Evolutionary conservation across 768 basidiomycete species (phyloP).

Genomic region (Russula griseocarnosa): DNA sequence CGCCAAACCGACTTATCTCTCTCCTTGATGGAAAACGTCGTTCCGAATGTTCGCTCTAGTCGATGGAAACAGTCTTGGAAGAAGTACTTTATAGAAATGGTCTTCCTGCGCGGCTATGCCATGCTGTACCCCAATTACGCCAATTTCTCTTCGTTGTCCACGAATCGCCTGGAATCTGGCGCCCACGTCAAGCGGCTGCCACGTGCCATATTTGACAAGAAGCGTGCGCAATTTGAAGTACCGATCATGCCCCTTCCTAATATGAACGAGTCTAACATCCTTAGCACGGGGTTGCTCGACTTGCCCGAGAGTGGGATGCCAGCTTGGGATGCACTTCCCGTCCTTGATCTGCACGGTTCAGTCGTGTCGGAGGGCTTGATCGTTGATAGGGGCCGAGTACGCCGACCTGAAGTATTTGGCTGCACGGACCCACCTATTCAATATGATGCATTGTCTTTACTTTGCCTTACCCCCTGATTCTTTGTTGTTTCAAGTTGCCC

Average conservation of each 20-base stretch:
- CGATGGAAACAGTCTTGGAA: slow-evolving; percentile 83
- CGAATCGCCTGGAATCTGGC: slow-evolving; percentile 86
- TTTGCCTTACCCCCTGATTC: slow-evolving; percentile 26
- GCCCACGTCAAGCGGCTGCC: slow-evolving; percentile 67
- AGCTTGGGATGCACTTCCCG: slow-evolving; percentile 51
- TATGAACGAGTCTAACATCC: slow-evolving; percentile 28
- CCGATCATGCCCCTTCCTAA: slow-evolving; percentile 59
- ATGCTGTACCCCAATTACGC: slow-evolving; percentile 89
- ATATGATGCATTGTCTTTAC: slow-evolving; percentile 29
- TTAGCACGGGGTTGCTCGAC: slow-evolving; percentile 46
- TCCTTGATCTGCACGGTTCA: slow-evolving; percentile 51
- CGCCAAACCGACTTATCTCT: slow-evolving; percentile 49
- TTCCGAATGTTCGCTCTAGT: slow-evolving; percentile 76
- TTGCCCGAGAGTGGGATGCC: slow-evolving; percentile 57
- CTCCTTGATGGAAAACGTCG: slow-evolving; percentile 45
- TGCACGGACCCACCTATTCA: slow-evolving; percentile 22
- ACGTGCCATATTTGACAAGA: slow-evolving; percentile 45
- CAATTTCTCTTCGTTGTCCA: slow-evolving; percentile 70
- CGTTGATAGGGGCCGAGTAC: slow-evolving; percentile 34
- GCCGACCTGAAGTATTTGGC: slow-evolving; percentile 31
- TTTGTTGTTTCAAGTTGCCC: background rate
- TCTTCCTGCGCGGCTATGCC: slow-evolving; percentile 73
- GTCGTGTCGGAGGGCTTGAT: slow-evolving; percentile 38
- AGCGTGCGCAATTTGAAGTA: slow-evolving; percentile 59
- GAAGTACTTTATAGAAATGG: slow-evolving; percentile 83